Evolutionary conservation across 371 early-diverging fungal species (phyloP), one percentile per base, ranked within the genome.

Genomic region (Apophysomyces trapeziformis): DNA sequence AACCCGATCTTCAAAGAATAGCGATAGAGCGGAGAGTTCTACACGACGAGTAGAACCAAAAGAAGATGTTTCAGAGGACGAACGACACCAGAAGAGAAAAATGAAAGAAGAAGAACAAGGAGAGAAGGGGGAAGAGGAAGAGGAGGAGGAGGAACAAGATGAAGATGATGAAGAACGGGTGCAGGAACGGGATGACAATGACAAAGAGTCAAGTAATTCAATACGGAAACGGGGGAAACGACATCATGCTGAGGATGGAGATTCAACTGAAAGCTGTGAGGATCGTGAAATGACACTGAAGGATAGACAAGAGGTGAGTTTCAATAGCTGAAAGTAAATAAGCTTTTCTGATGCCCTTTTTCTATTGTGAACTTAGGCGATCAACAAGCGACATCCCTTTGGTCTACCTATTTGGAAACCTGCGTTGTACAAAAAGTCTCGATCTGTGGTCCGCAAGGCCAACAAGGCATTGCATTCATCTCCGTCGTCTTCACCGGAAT

Each of bases 401-500:
- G 99, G 99, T 60, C 70, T 97, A 59, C 93, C 93, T 9, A 81
- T 97, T 13, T 98, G 99, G 99, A 98, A 98, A 77, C 95, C 96
- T 16, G 97, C 97, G 9, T 85, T 98, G 38, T 98, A 97, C 85
- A 95, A 96, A 71, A 98, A 98, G 71, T 85, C 89, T 11, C 91
- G 99, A 32, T 90, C 92, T 13, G 93, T 97, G 45, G 90, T 91
- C 16, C 87, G 89, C 7, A 85, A 86, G 35, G 94, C 93, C 57
- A 90, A 94, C 64, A 79, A 86, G 18, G 96, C 94, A 4, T 77
- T 98, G 56, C 97, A 96, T 69, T 88, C 92, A 5, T 86, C 85
- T 46, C 94, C 94, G 4, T 82, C 89, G 47, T 81, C 89, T 1
- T 79, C 82, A 12, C 79, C 76, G 9, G 88, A 88, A 59, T 69